Evolutionary conservation across 2,329 filamentous ascomycete species (phyloP).

Genomic region (Botrytis deweyae): DNA sequence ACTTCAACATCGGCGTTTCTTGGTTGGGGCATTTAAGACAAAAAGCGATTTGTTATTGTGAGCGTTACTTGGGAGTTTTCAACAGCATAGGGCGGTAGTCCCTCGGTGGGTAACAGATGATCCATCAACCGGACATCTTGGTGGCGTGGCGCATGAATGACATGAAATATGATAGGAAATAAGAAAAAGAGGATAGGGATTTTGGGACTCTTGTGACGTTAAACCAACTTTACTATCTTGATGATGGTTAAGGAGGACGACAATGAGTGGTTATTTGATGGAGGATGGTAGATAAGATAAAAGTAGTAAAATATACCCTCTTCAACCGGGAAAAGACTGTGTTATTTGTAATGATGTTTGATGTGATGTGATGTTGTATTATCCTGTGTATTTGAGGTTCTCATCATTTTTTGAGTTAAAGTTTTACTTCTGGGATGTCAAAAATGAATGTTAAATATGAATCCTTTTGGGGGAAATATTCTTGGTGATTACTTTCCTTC

Average conservation of each 20-base stretch:
- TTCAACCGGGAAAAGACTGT: conserved; percentile 33
- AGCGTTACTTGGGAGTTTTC: conserved; percentile 30
- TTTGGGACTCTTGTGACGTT: conserved; percentile 20
- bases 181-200: neutral
- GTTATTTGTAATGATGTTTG: neutral
- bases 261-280: conserved; percentile 18
- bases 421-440: too few relatives aligned
- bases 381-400: neutral
- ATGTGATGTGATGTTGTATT: neutral
- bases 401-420: too few relatives aligned
- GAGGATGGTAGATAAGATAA: conserved; percentile 15
- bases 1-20: conserved; percentile 52
- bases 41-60: conserved; percentile 34
- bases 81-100: conserved; percentile 37
- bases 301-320: conserved; percentile 35
- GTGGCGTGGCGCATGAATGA: conserved; percentile 20
- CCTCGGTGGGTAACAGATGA: conserved; percentile 35
- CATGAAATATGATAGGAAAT: conserved; percentile 6
- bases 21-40: conserved; percentile 36
- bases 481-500: too few relatives aligned
- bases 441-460: too few relatives aligned
- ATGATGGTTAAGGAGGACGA: conserved; percentile 12
- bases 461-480: too few relatives aligned
- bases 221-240: conserved; percentile 17
- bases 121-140: conserved; percentile 41